These are phyloP conservation scores for Beauveria pseudobassiana DNA, from an alignment of 2,329 filamentous ascomycete genomes.

Conservation along the genomic window DNA sequence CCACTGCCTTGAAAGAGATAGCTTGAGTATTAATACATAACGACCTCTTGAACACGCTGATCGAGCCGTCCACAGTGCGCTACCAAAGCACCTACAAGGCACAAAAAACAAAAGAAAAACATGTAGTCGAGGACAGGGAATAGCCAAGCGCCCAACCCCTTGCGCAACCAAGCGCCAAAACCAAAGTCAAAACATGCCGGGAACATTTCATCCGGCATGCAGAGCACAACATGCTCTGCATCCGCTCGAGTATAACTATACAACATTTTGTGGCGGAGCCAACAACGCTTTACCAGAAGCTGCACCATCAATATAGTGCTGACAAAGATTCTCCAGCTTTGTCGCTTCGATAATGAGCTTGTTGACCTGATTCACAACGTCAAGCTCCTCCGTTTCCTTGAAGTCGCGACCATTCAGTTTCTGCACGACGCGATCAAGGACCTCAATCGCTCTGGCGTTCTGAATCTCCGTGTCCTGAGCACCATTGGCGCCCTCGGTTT, in stretches of 20 bases:
- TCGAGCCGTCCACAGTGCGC: background rate
- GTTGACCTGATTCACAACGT: conserved; percentile 82
- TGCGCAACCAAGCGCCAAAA: background rate
- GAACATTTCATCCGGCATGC: too few relatives aligned
- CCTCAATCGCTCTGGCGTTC: conserved; percentile 87
- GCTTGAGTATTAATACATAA: background rate
- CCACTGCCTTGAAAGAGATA: background rate
- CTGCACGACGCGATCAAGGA: conserved; percentile 84
- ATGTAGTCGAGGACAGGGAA: too few relatives aligned
- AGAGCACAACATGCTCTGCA: background rate
- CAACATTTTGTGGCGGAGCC: background rate
- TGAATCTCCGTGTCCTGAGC: conserved; percentile 64
- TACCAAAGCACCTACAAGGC: background rate
- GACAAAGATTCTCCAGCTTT: conserved; percentile 93
- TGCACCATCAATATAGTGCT: conserved; percentile 99
- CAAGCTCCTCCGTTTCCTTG: conserved; percentile 75
- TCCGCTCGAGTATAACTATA: background rate
- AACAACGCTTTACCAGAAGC: conserved; percentile 66
- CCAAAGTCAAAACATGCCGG: too few relatives aligned
- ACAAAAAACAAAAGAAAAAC: background rate
- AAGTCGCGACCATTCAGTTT: conserved; percentile 95
- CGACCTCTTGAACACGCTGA: background rate
- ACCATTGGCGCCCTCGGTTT: conserved; percentile 23
- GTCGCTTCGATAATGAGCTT: conserved; percentile 93
- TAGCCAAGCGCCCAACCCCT: background rate